Base-by-base conservation (phyloP, 306 rosid genomes). In the Cucurbita pepo region DNA sequence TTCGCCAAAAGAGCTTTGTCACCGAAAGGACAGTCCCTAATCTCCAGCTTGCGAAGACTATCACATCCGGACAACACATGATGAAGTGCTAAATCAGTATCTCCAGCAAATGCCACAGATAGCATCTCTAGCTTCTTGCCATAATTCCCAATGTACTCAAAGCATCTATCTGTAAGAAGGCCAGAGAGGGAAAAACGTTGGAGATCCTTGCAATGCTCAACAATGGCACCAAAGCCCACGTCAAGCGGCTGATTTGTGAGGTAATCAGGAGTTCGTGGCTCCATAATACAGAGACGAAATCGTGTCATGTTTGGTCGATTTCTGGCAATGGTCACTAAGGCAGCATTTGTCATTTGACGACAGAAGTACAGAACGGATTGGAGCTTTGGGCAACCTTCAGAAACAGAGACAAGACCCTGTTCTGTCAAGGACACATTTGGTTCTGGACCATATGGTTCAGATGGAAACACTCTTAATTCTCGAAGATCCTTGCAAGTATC, bases 11-110 rank as follows among this genome's bases (percentile, higher is more conserved):
- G 99, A 75, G 99, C 96, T 79, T 94, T 91, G 64, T 94, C 97
- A 53, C 99, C 97, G 81, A 94, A 94, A 48, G 99, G 99, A 79
- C 97, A 94, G 83, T 94, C 99, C 85, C 97, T 89, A 71, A 94
- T 91, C 89, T 94, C 99, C 83, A 94, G 86, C 83, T 94, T 94
- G 85, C 91, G 82, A 65, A 94, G 99, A 79, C 85, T 94, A 50
- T 94, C 97, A 51, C 99, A 94, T 71, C 99, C 99, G 55, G 97
- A 89, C 67, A 94, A 74, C 71, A 94, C 79, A 8, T 91, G 89
- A 82, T 94, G 96, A 77, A 94, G 99, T 71, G 96, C 99, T 84
- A 85, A 56, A 80, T 94, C 99, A 75, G 88, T 91, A 0, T 94
- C 90, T 65, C 99, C 99, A 13, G 99, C 99, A 86, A 94, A 94